Base-by-base conservation (phyloP, 2,329 filamentous ascomycete species). In the Alternaria ventricosa region DNA sequence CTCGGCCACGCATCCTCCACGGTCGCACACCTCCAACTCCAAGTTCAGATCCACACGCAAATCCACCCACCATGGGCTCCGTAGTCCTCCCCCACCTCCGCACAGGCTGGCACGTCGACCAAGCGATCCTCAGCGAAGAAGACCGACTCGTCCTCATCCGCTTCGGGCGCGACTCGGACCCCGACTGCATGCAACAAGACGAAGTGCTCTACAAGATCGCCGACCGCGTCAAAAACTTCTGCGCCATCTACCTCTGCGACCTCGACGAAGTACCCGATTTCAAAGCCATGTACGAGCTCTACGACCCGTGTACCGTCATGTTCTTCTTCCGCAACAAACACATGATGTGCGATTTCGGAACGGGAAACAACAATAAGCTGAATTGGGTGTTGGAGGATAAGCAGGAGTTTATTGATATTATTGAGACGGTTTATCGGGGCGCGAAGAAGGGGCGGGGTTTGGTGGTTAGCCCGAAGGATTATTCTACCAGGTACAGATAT, bases 311-410 rank as follows among this genome's bases (percentile, higher is more conserved):
- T 83, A 97, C 96, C 4, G 90, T 98, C 81, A 97, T 97, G 92
- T 97, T 93, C 85, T 97, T 97, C 86, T 97, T 94, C 85, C 89
- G 95, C 66, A 99, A 99, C 80, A 99, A 99, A 81, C 94, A 97
- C 82, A 98, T 98, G 89, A 97, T 96, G 92, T 93, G 92, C 80
- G 95, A 98, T 87, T 94, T 97, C 72, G 95, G 76, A 8, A 99
- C 96, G 2, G 96, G 96, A 69, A 97, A 99, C 83, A 99, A 99
- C 82, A 99, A 99, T 81, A 98, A 98, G 81, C 85, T 97, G 71
- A 97, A 97, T 79, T 97, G 93, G 90, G 93, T 97, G 51, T 85
- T 97, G 57, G 94, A 98, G 82, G 95, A 99, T 78, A 98, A 99
- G 83, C 95, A 98, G 81, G 96, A 99, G 84, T 85, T 99, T 75